A percentile compares a stretch with the other conserved stretches of the same genome.
Evolutionary conservation across 2,329 filamentous ascomycete genomes (phyloP).

Genomic region (Coniochaeta prunicola): DNA sequence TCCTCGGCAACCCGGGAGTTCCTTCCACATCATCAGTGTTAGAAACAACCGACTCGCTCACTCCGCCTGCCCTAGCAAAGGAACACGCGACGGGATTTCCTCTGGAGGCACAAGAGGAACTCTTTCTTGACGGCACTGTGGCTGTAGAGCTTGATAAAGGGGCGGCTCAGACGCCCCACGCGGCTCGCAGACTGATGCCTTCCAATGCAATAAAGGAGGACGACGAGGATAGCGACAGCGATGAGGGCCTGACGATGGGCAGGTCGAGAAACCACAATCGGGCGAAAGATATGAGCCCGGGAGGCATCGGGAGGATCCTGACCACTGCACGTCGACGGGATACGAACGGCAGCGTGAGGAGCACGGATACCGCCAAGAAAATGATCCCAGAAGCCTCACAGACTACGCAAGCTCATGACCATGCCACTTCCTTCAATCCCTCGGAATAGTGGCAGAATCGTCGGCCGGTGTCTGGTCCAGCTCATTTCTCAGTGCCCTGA

Average conservation of each 20-base stretch:
- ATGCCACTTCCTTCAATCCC: neutral
- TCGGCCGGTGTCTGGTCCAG: neutral
- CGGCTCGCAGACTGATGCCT: constrained; percentile 8
- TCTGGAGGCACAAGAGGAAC: constrained; percentile 30
- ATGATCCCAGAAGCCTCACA: constrained; percentile 17
- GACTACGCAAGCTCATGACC: neutral
- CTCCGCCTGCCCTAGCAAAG: constrained; percentile 43
- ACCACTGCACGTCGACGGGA: constrained; percentile 41
- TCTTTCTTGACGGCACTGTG: constrained; percentile 20
- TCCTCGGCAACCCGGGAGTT: constrained; percentile 42
- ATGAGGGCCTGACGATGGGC: constrained; percentile 48
- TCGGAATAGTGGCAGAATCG: neutral
- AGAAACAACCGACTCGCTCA: constrained; percentile 46
- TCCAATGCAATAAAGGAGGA: constrained; percentile 22
- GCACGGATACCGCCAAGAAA: constrained; percentile 59
- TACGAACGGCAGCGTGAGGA: constrained; percentile 54
- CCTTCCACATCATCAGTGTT: constrained; percentile 37
- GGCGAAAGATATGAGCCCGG: constrained; percentile 20
- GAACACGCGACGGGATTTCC: constrained; percentile 39
- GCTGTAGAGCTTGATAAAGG: constrained; percentile 15
- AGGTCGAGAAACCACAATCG: constrained; percentile 38
- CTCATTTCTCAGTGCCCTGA: neutral
- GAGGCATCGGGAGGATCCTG: constrained; percentile 17
- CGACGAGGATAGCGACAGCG: constrained; percentile 44
- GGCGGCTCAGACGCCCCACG: neutral